These are phyloP conservation scores for Ganoderma leucocontextum DNA, from an alignment of 1,284 basidiomycete species.

Conservation along the genomic window DNA sequence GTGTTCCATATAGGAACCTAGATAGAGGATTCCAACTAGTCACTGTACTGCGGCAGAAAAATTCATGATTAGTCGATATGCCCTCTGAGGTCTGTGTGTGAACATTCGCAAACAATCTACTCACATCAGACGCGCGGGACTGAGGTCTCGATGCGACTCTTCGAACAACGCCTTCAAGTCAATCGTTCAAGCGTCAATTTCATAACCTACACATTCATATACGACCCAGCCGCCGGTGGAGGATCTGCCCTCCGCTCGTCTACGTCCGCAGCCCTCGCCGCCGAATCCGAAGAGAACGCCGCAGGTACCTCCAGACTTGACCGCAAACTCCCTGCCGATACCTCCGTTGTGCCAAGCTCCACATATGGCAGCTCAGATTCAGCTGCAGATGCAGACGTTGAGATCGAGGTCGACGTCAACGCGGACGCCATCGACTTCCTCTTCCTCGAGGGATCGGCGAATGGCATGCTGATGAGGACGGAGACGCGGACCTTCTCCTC, in stretches of 20 bases:
- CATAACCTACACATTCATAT: neutral
- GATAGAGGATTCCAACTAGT: too few relatives aligned
- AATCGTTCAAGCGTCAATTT: neutral
- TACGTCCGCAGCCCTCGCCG: neutral
- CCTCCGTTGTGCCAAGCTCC: constrained; percentile 34
- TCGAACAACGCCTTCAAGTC: neutral
- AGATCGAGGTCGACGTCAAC: neutral
- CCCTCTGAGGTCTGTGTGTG: too few relatives aligned
- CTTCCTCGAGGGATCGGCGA: constrained; percentile 19
- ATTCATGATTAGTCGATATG: too few relatives aligned
- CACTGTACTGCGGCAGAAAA: too few relatives aligned
- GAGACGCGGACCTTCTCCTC: constrained; percentile 28
- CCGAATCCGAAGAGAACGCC: neutral
- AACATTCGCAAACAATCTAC: neutral
- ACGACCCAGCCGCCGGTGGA: neutral
- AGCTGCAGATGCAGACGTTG: neutral
- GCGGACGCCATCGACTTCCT: constrained; percentile 19
- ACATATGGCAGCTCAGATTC: constrained; percentile 31
- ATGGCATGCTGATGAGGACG: constrained; percentile 37
- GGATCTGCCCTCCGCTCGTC: neutral
- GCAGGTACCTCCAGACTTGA: neutral
- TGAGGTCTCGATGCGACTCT: neutral
- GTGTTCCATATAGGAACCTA: too few relatives aligned
- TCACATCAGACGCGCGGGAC: neutral
- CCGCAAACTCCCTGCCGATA: constrained; percentile 22